Evolutionary conservation across 257 asterid species (phyloP).

Genomic region (Perilla frutescens): DNA sequence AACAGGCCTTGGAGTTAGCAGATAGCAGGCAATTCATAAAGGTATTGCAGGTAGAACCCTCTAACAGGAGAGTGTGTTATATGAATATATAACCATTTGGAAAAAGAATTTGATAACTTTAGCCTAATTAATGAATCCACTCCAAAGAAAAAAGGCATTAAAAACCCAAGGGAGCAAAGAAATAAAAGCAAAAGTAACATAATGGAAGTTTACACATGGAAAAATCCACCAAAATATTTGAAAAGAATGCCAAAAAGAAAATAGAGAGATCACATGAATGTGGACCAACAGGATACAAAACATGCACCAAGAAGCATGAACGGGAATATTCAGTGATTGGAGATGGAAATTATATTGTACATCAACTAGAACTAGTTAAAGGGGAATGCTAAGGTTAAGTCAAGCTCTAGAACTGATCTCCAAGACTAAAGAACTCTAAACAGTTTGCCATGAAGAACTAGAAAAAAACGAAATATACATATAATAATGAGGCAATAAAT

Average conservation of each 20-base stretch:
- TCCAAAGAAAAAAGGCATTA: too few species aligned
- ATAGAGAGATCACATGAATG: neutral
- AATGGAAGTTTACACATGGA: neutral
- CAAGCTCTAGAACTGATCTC: neutral
- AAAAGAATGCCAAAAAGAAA: neutral
- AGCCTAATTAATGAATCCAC: too few species aligned
- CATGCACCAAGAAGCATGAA: slow-evolving; percentile 19
- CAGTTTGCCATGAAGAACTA: slow-evolving; percentile 1
- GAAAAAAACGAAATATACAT: neutral
- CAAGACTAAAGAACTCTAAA: neutral
- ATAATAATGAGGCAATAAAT: neutral
- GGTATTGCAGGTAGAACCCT: slow-evolving; percentile 1
- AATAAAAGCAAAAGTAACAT: too few species aligned
- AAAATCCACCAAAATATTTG: neutral
- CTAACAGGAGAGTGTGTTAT: neutral
- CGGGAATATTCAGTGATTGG: neutral
- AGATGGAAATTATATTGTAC: neutral
- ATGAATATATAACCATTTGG: neutral
- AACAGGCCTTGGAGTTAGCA: neutral
- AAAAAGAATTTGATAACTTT: neutral
- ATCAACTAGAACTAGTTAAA: neutral
- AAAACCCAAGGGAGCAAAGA: too few species aligned
- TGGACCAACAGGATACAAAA: slow-evolving; percentile 17
- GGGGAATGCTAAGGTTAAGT: neutral
- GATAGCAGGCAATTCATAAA: neutral